Percentiles rank a stretch among this genome's conserved stretches.
Evolutionary conservation across 371 early-diverging fungal genomes (phyloP).

Genomic region (Mortierella sp.): DNA sequence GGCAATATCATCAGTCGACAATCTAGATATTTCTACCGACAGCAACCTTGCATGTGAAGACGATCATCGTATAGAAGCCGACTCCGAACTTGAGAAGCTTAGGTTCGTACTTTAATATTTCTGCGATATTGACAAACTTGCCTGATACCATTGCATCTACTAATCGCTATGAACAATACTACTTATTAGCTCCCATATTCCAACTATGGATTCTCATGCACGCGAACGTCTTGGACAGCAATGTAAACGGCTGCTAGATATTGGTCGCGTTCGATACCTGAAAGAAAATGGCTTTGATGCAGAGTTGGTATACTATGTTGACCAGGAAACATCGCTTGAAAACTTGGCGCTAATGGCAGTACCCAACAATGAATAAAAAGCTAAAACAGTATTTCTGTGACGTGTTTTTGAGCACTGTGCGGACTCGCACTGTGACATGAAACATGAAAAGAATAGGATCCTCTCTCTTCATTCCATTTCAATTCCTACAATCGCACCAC

Average conservation of each 20-base stretch:
- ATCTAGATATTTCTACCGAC: background rate
- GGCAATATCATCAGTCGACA: slow-evolving; percentile 12
- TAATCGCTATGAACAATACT: background rate
- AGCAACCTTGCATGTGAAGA: slow-evolving; percentile 57
- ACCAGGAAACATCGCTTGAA: slow-evolving; percentile 73
- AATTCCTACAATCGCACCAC: background rate
- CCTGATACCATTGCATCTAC: background rate
- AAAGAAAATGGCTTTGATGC: slow-evolving; percentile 67
- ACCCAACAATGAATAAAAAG: slow-evolving; percentile 19
- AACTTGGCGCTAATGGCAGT: slow-evolving; percentile 80
- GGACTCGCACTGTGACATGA: too few species aligned
- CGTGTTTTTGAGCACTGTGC: too few species aligned
- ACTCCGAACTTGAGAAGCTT: slow-evolving; percentile 62
- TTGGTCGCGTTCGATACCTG: slow-evolving; percentile 72
- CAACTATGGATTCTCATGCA: slow-evolving; percentile 67
- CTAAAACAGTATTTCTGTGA: slow-evolving; percentile 1
- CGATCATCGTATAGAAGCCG: slow-evolving; percentile 60
- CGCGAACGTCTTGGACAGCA: slow-evolving; percentile 78
- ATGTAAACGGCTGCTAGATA: slow-evolving; percentile 82
- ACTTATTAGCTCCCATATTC: slow-evolving; percentile 64
- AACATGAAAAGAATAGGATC: background rate
- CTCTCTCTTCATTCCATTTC: background rate
- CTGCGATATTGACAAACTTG: background rate
- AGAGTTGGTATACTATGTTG: slow-evolving; percentile 77
- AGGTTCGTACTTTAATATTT: slow-evolving; percentile 34